Percentiles rank a stretch among this genome's conserved stretches.
These are phyloP conservation scores for Ormosia emarginata DNA, from an alignment of 306 rosid genomes.

Conservation along the genomic window DNA sequence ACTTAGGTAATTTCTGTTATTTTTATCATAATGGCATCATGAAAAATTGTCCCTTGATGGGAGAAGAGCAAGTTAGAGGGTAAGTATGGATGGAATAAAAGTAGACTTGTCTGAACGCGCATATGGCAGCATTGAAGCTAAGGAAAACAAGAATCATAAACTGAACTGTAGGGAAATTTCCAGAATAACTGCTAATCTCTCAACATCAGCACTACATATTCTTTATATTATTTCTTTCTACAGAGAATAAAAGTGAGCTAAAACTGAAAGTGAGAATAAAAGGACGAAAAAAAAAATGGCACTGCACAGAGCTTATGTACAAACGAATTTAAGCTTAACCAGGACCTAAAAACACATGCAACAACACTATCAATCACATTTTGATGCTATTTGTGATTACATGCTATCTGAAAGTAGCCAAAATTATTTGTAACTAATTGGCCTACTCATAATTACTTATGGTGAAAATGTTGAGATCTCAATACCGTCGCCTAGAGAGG, in stretches of 20 bases:
- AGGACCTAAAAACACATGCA: slow-evolving; percentile 20
- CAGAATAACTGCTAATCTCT: slow-evolving; percentile 20
- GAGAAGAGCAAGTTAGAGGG: not conserved
- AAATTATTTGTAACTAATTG: slow-evolving; percentile 24
- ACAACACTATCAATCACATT: not conserved
- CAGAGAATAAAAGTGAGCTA: slow-evolving; percentile 19
- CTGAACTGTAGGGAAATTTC: not conserved
- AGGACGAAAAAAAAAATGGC: not conserved
- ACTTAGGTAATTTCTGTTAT: not conserved
- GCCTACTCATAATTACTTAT: slow-evolving; percentile 17
- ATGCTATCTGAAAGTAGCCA: slow-evolving; percentile 31
- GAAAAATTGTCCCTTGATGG: not conserved
- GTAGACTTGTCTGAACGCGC: not conserved
- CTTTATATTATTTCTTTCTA: not conserved
- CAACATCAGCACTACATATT: slow-evolving; percentile 27
- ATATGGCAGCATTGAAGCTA: not conserved
- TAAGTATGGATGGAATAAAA: not conserved
- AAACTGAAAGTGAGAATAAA: not conserved
- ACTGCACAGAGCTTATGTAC: slow-evolving; percentile 37
- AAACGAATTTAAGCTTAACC: slow-evolving; percentile 25
- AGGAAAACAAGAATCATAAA: slow-evolving; percentile 1
- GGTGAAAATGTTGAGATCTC: not conserved
- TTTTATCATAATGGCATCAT: not conserved
- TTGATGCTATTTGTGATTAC: slow-evolving; percentile 20
- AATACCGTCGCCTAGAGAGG: slow-evolving; percentile 57